Evolutionary conservation across 306 rosid genomes (phyloP).

Genomic region (Ceratonia siliqua): DNA sequence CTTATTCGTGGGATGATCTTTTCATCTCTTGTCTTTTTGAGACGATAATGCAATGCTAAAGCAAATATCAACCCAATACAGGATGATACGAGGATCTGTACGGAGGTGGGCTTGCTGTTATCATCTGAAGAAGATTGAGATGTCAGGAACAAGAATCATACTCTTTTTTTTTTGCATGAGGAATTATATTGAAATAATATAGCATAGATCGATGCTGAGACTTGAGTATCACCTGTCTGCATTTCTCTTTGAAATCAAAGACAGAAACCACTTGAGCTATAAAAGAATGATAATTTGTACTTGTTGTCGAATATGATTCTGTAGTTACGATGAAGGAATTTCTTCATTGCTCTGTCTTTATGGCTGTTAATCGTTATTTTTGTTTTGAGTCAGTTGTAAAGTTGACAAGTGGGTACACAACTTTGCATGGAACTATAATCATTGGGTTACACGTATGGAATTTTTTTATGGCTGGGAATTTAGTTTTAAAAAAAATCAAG

Average conservation of each 20-base stretch:
- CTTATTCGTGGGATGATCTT: slow-evolving; percentile 68
- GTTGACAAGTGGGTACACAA: slow-evolving; percentile 34
- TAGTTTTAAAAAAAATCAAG: neutral
- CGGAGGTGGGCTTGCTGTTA: slow-evolving; percentile 53
- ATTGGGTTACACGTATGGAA: neutral
- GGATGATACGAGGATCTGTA: slow-evolving; percentile 65
- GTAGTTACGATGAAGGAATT: slow-evolving; percentile 22
- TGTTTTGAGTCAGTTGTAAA: neutral
- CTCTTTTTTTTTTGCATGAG: neutral
- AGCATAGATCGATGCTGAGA: no score
- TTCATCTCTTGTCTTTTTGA: slow-evolving; percentile 47
- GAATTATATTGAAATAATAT: neutral
- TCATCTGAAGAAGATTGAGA: slow-evolving; percentile 36
- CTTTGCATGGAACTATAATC: slow-evolving; percentile 17
- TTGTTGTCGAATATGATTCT: slow-evolving; percentile 16
- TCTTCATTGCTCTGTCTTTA: slow-evolving; percentile 17
- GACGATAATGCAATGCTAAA: slow-evolving; percentile 58
- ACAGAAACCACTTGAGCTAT: slow-evolving; percentile 22
- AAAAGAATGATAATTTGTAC: slow-evolving; percentile 27
- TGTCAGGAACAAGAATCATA: neutral
- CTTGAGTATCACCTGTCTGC: slow-evolving; percentile 57
- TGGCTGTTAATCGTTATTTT: neutral
- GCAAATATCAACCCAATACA: slow-evolving; percentile 70
- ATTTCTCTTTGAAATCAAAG: slow-evolving; percentile 42
- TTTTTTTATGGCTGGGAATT: slow-evolving; percentile 6